Percentiles rank a stretch among this genome's conserved stretches.
phyloP scores from a whole-genome alignment of 208 protist genomes.

The Acanthamoeba royreba region DNA sequence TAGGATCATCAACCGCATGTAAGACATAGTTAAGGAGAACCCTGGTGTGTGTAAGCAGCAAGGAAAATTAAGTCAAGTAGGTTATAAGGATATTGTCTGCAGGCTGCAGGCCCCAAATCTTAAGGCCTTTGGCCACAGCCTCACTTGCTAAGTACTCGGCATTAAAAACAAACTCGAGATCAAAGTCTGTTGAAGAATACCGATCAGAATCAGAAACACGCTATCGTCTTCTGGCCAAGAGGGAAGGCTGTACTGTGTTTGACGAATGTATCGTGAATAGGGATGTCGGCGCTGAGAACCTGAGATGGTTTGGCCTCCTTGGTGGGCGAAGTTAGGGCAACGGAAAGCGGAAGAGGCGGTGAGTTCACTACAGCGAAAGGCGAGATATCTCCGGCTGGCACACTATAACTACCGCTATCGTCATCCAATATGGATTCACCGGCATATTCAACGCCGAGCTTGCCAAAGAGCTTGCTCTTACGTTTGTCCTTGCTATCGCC shows the following conservation, averaged over 20 bases:
- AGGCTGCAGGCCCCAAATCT: not conserved
- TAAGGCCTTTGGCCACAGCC: not conserved
- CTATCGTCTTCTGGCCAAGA: not conserved
- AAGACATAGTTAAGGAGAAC: not conserved
- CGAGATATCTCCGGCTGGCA: not conserved
- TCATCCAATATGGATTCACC: not conserved
- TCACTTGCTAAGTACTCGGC: not conserved
- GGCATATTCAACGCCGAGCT: not conserved
- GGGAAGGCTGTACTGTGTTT: not conserved
- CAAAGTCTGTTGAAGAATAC: not conserved
- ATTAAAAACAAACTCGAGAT: not conserved
- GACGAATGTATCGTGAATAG: not conserved
- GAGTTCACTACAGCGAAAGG: not conserved
- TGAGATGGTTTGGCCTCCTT: conserved; percentile 12
- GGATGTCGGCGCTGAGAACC: conserved; percentile 7
- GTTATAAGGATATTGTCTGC: conserved; percentile 30
- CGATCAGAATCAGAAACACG: not conserved
- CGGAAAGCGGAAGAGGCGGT: not conserved
- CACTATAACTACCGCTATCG: not conserved
- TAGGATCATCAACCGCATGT: not conserved
- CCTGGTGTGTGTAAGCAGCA: not conserved
- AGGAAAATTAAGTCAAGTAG: not conserved
- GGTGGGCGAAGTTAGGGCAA: not conserved
- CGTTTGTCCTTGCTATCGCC: not conserved
- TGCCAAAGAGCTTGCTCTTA: conserved; percentile 28